Evolutionary conservation across 2,329 filamentous ascomycete genomes (phyloP), one percentile per base, ranked within the genome.

Genomic region (Phialophora verrucosa): DNA sequence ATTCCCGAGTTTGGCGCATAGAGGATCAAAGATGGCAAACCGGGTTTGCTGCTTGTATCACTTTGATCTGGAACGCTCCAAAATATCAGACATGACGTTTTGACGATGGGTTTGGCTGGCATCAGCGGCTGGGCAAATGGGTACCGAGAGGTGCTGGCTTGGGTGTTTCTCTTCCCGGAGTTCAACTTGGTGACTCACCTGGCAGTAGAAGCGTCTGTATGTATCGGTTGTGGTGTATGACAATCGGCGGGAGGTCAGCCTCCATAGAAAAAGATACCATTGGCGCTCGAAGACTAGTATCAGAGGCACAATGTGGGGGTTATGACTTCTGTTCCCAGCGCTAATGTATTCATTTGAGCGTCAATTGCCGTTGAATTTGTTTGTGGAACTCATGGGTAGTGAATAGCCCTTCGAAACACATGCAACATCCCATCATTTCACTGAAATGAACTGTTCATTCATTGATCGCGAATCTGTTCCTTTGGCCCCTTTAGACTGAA

Each of bases 1-100:
- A 76, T 89, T 75, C 85, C 86, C 80, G 87, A 89, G 79, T 89
- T 88, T 70, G 80, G 80, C 67, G 73, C 61, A 25, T 69, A 68
- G 63, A 63, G n/a, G 25, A 57, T 62, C 23, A 57, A 53, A 32
- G 50, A 38, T 29, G 42, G 56, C 49, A 27, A 29, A 38, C 42
- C 51, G 35, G 59, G 11, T 20, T n/a, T 23, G 25, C 53, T 55
- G 6, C 27, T 31, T 55, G 25, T 32, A 53, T 53, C 47, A 38
- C 49, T 61, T 63, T 69, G 67, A 65, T 60, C 56, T 66, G 59
- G 58, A 64, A 60, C 29, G 12, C 60, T 62, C 59, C 47, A 60
- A 53, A 51, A 54, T 60, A 56, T 65, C 66, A 63, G 50, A 32
- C 47, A 57, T 56, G 59, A 62, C 27, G 53, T 65, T 63, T 62